These are phyloP conservation scores for Asterochloris erici DNA, from an alignment of 139 green algal genomes.

Conservation along the genomic window DNA sequence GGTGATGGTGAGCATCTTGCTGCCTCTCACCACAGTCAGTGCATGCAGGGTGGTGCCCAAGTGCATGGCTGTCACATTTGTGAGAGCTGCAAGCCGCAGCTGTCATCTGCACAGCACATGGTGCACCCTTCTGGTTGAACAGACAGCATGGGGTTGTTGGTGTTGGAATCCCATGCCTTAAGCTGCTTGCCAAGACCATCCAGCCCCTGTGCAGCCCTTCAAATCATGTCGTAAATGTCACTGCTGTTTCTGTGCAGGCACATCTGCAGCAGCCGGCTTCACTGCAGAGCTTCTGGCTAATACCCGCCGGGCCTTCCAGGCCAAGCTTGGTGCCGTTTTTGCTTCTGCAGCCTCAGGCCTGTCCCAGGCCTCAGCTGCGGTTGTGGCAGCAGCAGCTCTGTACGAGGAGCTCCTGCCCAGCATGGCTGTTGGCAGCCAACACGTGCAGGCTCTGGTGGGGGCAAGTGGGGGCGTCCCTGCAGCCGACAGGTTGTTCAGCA, in stretches of 20 bases:
- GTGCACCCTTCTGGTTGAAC: no score
- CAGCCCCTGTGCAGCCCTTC: no score
- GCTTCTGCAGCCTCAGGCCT: constrained; percentile 3
- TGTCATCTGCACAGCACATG: no score
- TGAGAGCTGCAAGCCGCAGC: no score
- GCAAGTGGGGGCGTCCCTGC: constrained; percentile 15
- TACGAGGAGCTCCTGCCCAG: constrained; percentile 36
- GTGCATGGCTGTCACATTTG: no score
- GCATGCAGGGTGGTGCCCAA: background rate
- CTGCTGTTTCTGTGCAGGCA: background rate
- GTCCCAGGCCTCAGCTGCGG: constrained; percentile 21
- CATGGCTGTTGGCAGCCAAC: background rate
- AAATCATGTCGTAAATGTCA: no score
- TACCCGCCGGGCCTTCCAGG: constrained; percentile 30
- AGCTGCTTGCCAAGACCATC: no score
- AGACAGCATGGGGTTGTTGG: no score
- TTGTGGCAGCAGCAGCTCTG: constrained; percentile 39
- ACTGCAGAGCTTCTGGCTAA: constrained; percentile 1
- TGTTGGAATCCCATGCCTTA: no score
- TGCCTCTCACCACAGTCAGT: background rate
- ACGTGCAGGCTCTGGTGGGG: background rate
- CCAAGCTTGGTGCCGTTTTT: constrained; percentile 13
- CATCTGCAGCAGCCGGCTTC: constrained; percentile 5
- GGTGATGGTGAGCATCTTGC: background rate
- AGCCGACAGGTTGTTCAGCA: constrained; percentile 9